Base-by-base conservation (phyloP, 352 stramenopile species). In the Blastocystis hominis region DNA sequence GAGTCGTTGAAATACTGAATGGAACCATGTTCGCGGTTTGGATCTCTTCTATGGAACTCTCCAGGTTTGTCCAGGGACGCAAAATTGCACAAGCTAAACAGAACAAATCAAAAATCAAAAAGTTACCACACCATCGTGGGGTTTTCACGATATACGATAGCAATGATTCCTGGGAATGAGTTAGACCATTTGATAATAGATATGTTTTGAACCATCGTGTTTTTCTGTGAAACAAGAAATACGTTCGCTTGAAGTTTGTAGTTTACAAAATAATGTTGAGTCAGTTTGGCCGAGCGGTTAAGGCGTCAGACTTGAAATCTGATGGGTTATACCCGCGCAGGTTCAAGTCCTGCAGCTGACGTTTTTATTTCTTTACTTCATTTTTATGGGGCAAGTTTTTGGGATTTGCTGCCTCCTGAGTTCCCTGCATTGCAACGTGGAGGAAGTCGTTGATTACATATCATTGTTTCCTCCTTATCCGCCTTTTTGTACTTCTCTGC, bases 231-330 rank as follows among this genome's bases (percentile, higher is more conserved):
- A 24, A 30, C 13, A 30, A 17, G 61, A 30, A 10, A 42, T 10
- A 24, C 13, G 9, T 30, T 69, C n/a, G 30, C 30, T 24, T 0
- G 10, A 42, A 30, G 24, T 10, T 36, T 30, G 24, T 30, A 30
- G 3, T 78, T 50, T 30, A 56, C 1, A 5, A 17, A 56, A 1
- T 20, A 42, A 2, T 62, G 0, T 62, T 34, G 50, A 78, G 68
- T 78, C 68, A 78, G 68, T 78, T 78, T 78, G 68, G 68, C 68
- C 68, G 68, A 78, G 68, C 47, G 68, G 68, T 78, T 78, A 78
- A 78, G 68, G 68, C 68, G 68, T 78, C 68, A 78, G 68, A 78
- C 68, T 78, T 78, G 68, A 78, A 78, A 78, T 78, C 68, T 78
- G 68, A 78, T 78, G 68, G 68, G 68, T 15, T 34, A 15, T 78